phyloP scores from a whole-genome alignment of 2,329 filamentous ascomycete genomes.

The Penicillium sp. region DNA sequence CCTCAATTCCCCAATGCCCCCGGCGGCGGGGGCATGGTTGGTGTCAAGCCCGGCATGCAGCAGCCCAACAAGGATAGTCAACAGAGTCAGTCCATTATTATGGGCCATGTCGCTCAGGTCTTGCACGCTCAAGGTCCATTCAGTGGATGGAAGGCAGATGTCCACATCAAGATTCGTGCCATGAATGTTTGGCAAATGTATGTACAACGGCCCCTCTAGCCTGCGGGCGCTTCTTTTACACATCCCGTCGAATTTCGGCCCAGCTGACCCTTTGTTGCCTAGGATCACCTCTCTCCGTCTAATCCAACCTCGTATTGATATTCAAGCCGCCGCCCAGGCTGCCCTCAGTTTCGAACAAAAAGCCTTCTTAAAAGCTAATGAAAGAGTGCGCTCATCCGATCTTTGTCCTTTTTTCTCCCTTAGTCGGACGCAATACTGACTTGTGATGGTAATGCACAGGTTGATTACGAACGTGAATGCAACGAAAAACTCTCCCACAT shows the following conservation, averaged over 20 bases:
- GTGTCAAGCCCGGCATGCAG: constrained; percentile 36
- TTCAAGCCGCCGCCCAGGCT: constrained; percentile 40
- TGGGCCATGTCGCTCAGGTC: constrained; percentile 40
- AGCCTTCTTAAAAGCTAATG: constrained; percentile 43
- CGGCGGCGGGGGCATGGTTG: constrained; percentile 35
- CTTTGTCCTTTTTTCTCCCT: not conserved
- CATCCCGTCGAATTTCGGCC: not conserved
- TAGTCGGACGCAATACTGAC: constrained; percentile 6
- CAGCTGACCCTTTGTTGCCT: constrained; percentile 5
- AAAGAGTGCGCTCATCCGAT: constrained; percentile 27
- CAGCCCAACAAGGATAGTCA: constrained; percentile 34
- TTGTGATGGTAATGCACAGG: constrained; percentile 21
- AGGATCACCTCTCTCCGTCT: constrained; percentile 50
- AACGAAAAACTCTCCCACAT: constrained; percentile 48
- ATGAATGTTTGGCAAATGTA: constrained; percentile 48
- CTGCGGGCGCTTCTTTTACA: not conserved
- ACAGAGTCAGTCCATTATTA: constrained; percentile 38
- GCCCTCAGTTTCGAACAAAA: constrained; percentile 49
- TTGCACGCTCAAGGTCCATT: constrained; percentile 45
- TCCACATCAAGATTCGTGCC: constrained; percentile 41
- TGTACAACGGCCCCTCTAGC: constrained; percentile 17
- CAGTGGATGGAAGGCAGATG: constrained; percentile 46
- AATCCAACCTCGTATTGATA: constrained; percentile 44
- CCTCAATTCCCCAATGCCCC: constrained; percentile 35
- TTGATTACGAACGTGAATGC: constrained; percentile 46